Evolutionary conservation across 257 asterid genomes (phyloP), one percentile per base, ranked within the genome.

Genomic region (Rubia yunnanensis): DNA sequence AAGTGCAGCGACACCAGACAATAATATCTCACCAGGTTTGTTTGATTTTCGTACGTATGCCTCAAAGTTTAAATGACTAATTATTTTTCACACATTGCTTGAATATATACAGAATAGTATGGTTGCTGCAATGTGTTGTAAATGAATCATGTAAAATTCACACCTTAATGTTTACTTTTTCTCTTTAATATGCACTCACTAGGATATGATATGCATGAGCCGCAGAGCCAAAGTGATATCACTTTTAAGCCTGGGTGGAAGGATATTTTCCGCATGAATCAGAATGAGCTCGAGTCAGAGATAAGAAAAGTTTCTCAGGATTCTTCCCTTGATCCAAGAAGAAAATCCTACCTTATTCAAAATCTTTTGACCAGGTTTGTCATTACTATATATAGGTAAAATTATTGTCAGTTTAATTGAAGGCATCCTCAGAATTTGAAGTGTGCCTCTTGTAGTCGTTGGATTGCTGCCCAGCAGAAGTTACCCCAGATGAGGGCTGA

Each of bases 221-320:
- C 96, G 49, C 46, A 79, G 76, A 96, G 83, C 67, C 96, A 86
- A 68, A 81, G 63, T 65, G 97, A 92, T 60, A 67, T 66, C 48
- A 87, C 89, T 31, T 92, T 92, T 72, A 92, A 89, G 85, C 98
- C 97, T 75, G 98, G 98, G 71, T 92, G 98, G 98, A 86, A 89
- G 63, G 98, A 92, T 71, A 92, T 92, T 27, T 92, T 92, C 71
- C 73, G 97, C 60, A 92, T 92, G 98, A 92, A 92, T 74, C 98
- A 92, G 86, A 92, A 80, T 80, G 98, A 92, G 85, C 96, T 92
- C 69, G 98, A 89, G 79, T 89, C 95, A 26, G 98, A 92, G 88
- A 85, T 92, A 76, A 82, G 91, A 82, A 89, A 89, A 81, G 98
- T 89, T 55, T 87, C 98, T 73, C 85, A 91, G 26, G 97, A 92